A percentile compares a stretch with the other conserved stretches of the same genome.
These are phyloP conservation scores for Larix kaempferi DNA, from an alignment of 75 land plant species.

Conservation along the genomic window DNA sequence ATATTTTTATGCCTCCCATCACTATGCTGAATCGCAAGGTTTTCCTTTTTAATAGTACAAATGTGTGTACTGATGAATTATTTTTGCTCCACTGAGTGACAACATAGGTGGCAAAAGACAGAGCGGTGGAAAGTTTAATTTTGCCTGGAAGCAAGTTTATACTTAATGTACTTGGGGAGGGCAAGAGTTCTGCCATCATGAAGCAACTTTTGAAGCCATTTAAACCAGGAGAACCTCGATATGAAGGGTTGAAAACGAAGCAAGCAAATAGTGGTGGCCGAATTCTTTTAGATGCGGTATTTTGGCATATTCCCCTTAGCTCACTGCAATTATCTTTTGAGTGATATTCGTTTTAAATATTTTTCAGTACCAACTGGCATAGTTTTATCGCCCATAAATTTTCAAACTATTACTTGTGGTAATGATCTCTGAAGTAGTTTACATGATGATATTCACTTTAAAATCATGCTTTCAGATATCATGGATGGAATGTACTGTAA, in stretches of 20 bases:
- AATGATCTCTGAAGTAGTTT: background rate
- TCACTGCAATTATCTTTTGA: background rate
- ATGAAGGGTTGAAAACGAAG: constrained; percentile 26
- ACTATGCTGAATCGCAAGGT: background rate
- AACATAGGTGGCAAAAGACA: constrained; percentile 47
- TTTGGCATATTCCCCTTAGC: background rate
- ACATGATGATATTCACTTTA: background rate
- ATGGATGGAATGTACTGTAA: constrained; percentile 51
- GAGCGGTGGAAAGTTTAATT: constrained; percentile 47
- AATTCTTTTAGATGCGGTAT: constrained; percentile 40
- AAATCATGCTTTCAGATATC: constrained; percentile 17
- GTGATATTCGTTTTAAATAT: background rate
- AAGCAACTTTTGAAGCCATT: constrained; percentile 44
- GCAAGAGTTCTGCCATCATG: constrained; percentile 21
- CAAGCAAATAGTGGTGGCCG: constrained; percentile 27
- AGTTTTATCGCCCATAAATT: background rate
- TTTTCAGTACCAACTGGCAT: background rate
- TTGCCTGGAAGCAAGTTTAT: constrained; percentile 43
- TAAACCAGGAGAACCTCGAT: constrained; percentile 45
- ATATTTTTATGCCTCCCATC: background rate
- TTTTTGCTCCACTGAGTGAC: background rate
- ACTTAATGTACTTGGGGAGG: constrained; percentile 46
- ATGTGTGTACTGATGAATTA: background rate
- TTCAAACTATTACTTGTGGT: background rate
- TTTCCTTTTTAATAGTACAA: background rate